Base-by-base conservation (phyloP, 108 stramenopile species). In the Skeletonema tropicum region DNA sequence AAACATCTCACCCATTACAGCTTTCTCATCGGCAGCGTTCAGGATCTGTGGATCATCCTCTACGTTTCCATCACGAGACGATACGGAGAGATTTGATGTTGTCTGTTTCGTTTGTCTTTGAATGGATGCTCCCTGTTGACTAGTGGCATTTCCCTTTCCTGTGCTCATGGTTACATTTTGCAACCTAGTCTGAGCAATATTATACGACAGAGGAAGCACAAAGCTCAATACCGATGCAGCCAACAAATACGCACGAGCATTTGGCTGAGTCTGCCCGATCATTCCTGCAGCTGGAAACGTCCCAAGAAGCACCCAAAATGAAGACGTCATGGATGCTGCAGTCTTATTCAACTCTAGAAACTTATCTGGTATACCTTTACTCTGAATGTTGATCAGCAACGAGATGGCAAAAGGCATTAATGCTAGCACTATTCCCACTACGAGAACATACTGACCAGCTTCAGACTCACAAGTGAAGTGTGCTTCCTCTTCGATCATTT, bases 201-300 rank as follows among this genome's bases (percentile, higher is more conserved):
- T 29, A 29, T 29, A 29, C 1, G 26, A 29, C 26, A 29, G 2
- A 29, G 26, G 26, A 30, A 60, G 60, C 10, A 60, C n/a, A 35
- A 60, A 60, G 21, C 60, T 26, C 60, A 60, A 33, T 9, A 60
- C 15, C 10, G 60, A 60, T 60, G 60, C 60, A 35, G 33, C 30
- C 60, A 60, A 11, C 31, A 60, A 35, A 23, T 60, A 60, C 14
- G 60, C 60, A 10, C 21, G 17, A 30, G 60, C 60, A 33, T 60
- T 10, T 30, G 60, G 13, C 7, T 10, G 30, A 0, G 10, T 3
- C 31, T 60, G 30, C 14, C 60, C 60, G 8, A 60, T 60, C 33
- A 60, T 21, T 33, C 60, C 60, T 33, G 14, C 60, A 35, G 60
- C 21, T 60, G 60, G 26, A 1, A 29, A 29, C 26, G 26, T 29